phyloP scores from a whole-genome alignment of 2,329 filamentous ascomycete genomes.

The Trichoderma sp. region DNA sequence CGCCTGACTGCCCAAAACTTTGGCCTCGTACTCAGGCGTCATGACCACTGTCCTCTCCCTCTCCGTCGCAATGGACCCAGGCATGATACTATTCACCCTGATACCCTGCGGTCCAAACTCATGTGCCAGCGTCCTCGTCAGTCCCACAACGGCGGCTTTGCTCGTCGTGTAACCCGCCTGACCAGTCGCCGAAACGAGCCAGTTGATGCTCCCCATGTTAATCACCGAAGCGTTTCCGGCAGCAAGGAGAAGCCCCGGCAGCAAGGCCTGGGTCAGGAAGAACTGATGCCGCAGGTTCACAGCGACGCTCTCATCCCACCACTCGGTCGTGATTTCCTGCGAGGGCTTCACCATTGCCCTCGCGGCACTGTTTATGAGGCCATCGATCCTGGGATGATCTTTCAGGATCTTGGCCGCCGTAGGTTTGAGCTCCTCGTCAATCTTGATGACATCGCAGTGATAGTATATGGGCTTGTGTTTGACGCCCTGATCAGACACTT shows the following conservation, averaged over 20 bases:
- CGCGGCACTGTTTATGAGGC: slow-evolving; percentile 83
- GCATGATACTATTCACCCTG: slow-evolving; percentile 50
- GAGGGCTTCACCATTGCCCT: slow-evolving; percentile 28
- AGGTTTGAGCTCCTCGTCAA: slow-evolving; percentile 32
- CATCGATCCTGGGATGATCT: slow-evolving; percentile 55
- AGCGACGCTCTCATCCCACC: slow-evolving; percentile 44
- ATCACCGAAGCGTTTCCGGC: slow-evolving; percentile 29
- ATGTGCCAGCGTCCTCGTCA: slow-evolving; percentile 54
- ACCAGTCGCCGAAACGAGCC: slow-evolving; percentile 43
- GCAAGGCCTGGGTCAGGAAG: slow-evolving; percentile 68
- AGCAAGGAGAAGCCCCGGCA: slow-evolving; percentile 53
- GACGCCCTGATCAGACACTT: slow-evolving; percentile 22
- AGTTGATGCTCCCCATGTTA: slow-evolving; percentile 53
- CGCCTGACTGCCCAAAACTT: slow-evolving; percentile 41
- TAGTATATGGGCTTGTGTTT: slow-evolving; percentile 37
- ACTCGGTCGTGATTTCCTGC: slow-evolving; percentile 38
- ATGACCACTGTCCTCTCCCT: slow-evolving; percentile 44
- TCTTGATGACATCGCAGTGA: slow-evolving; percentile 43
- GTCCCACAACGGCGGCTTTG: slow-evolving; percentile 55
- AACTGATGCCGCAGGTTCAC: slow-evolving; percentile 50
- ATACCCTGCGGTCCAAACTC: slow-evolving; percentile 51
- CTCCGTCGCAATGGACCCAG: slow-evolving; percentile 47
- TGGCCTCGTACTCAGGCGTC: slow-evolving; percentile 41
- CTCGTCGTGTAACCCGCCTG: slow-evolving; percentile 49
- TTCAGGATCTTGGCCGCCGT: slow-evolving; percentile 35